phyloP scores from a whole-genome alignment of 345 rosid genomes.

The Murraya paniculata region DNA sequence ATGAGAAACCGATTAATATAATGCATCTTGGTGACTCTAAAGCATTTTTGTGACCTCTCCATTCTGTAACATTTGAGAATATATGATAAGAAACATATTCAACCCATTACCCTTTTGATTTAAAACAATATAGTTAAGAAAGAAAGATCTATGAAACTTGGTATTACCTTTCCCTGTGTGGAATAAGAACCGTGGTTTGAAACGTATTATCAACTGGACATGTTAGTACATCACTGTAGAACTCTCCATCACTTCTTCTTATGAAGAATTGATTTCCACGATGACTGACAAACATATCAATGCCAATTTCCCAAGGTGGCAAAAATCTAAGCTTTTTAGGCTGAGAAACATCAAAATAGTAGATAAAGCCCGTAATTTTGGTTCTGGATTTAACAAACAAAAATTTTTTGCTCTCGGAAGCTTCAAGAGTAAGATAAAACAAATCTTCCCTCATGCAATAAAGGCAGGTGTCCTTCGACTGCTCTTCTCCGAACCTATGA shows the following conservation, averaged over 20 bases:
- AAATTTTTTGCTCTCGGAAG: slow-evolving; percentile 74
- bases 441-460: slow-evolving; percentile 84
- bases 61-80: not conserved
- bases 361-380: slow-evolving; percentile 60
- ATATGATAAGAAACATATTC: not conserved
- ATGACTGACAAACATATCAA: slow-evolving; percentile 67
- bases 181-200: slow-evolving; percentile 60
- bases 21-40: not conserved
- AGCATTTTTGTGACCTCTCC: not conserved
- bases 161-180: slow-evolving; percentile 77
- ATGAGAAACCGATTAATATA: not conserved
- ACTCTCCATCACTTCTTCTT: slow-evolving; percentile 62
- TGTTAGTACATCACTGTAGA: slow-evolving; percentile 72
- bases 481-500: slow-evolving; percentile 81
- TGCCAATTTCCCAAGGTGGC: slow-evolving; percentile 68
- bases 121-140: not conserved
- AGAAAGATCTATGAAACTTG: not conserved
- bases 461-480: slow-evolving; percentile 63
- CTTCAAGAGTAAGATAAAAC: slow-evolving; percentile 61
- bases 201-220: slow-evolving; percentile 61
- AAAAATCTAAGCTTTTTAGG: slow-evolving; percentile 61
- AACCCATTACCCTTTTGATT: not conserved
- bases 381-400: slow-evolving; percentile 70
- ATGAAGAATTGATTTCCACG: slow-evolving; percentile 86
- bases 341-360: slow-evolving; percentile 57